Evolutionary conservation across 306 rosid genomes (phyloP).

Genomic region (Prunus mume): DNA sequence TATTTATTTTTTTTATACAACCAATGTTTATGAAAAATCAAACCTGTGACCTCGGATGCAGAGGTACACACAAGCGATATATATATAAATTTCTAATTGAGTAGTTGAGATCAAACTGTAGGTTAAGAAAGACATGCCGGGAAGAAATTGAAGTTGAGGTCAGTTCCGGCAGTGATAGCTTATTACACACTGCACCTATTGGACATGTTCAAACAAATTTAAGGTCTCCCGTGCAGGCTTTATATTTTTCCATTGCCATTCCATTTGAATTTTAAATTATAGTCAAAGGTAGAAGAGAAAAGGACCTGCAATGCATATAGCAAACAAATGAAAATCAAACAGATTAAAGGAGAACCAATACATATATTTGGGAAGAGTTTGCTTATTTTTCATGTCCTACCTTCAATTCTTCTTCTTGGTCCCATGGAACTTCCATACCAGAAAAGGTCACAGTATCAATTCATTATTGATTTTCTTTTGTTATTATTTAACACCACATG

Average conservation of each 20-base stretch:
- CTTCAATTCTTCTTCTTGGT: not conserved
- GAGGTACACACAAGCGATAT: too few species aligned
- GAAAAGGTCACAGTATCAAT: slow-evolving; percentile 12
- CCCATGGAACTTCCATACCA: slow-evolving; percentile 18
- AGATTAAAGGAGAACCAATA: not conserved
- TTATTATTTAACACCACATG: not conserved
- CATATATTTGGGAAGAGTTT: not conserved
- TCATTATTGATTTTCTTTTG: not conserved
- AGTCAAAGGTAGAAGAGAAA: not conserved
- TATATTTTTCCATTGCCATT: not conserved
- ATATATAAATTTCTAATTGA: too few species aligned
- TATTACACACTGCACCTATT: not conserved
- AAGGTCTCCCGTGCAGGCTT: slow-evolving; percentile 11
- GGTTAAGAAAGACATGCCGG: too few species aligned
- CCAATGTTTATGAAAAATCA: too few species aligned
- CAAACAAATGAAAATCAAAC: not conserved
- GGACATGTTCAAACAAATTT: not conserved
- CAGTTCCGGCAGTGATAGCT: not conserved
- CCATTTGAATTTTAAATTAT: not conserved
- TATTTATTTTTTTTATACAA: too few species aligned
- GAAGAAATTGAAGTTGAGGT: not conserved
- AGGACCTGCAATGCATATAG: not conserved
- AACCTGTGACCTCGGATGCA: too few species aligned
- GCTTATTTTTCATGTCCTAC: not conserved
- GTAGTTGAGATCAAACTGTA: too few species aligned